phyloP scores from a whole-genome alignment of 331 rosid genomes.

The Telfairia occidentalis region DNA sequence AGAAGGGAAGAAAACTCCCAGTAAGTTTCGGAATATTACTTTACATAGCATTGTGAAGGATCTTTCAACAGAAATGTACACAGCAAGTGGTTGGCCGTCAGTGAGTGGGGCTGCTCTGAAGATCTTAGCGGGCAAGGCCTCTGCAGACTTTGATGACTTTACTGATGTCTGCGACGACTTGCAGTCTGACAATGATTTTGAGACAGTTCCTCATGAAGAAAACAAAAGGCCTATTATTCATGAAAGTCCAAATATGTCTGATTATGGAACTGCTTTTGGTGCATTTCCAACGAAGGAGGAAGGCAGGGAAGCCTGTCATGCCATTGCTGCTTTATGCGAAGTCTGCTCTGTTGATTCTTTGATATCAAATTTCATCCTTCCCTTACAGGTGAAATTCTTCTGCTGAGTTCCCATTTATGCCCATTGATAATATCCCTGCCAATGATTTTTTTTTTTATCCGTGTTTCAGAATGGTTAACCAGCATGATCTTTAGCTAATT shows the following conservation, averaged over 20 bases:
- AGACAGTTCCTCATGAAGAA: slow-evolving; percentile 20
- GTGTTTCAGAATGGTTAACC: too few species aligned
- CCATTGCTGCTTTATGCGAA: slow-evolving; percentile 91
- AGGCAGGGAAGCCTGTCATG: slow-evolving; percentile 91
- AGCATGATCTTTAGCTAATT: neutral
- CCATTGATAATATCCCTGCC: slow-evolving; percentile 3
- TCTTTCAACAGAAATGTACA: slow-evolving; percentile 54
- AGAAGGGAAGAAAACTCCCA: slow-evolving; percentile 68
- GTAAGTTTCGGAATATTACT: slow-evolving; percentile 53
- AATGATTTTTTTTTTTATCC: too few species aligned
- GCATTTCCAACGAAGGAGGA: slow-evolving; percentile 50
- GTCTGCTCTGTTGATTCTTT: slow-evolving; percentile 87
- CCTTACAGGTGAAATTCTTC: slow-evolving; percentile 59
- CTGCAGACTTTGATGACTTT: slow-evolving; percentile 60
- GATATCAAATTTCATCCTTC: slow-evolving; percentile 92
- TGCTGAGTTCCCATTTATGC: neutral
- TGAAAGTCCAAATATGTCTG: slow-evolving; percentile 31
- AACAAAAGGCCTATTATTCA: slow-evolving; percentile 9
- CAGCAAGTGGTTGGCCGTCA: slow-evolving; percentile 94
- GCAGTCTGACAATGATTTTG: slow-evolving; percentile 22
- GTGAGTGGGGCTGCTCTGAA: slow-evolving; percentile 72
- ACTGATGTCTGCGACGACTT: slow-evolving; percentile 26
- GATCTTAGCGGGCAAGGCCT: slow-evolving; percentile 72
- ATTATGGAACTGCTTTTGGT: slow-evolving; percentile 56
- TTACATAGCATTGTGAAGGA: slow-evolving; percentile 30